Base-by-base conservation (phyloP, 2,329 filamentous ascomycete genomes). In the Fusarium liriodendri region DNA sequence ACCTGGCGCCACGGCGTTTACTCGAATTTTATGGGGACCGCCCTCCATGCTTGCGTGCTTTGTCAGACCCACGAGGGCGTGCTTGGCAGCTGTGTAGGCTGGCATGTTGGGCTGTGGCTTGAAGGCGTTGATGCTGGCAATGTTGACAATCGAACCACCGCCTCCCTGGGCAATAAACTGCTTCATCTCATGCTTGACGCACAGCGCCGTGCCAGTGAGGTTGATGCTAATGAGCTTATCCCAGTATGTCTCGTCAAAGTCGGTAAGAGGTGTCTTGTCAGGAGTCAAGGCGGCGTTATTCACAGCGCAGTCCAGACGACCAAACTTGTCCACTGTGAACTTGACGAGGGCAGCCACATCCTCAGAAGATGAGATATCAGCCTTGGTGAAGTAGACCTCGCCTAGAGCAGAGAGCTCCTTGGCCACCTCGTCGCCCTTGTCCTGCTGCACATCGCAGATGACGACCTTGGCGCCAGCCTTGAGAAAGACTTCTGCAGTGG, bases 141-240 rank as follows among this genome's bases (percentile, higher is more conserved):
- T 80, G 77, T 84, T 87, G 66, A 87, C 85, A 57, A 87, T 85
- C 72, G 85, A 84, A 0, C 84, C 84, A 2, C 80, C 79, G 2
- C 45, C 63, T 1, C 70, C 72, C 42, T 74, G 72, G 11, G 78
- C 74, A 1, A 80, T 78, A 54, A 77, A 67, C 32, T 75, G 71
- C 45, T 73, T 71, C 70, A 77, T 71, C 67, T 77, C 42, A 29
- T 75, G 66, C 59, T 72, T 73, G 16, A 77, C 47, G 35, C 74
- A 76, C 7, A 76, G 69, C 14, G 75, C 73, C 2, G 75, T 73
- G 18, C 75, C 75, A 1, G 70, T 73, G 3, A 77, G 67, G 57
- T 77, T 77, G 55, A 76, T 66, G 18, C 63, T 50, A 54, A 76
- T 67, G 1, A 76, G 25, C 32, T 68, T 69, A n/a, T 74, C 62